phyloP scores from a whole-genome alignment of 2,329 filamentous ascomycete species.

The Fusarium fujikuroi region DNA sequence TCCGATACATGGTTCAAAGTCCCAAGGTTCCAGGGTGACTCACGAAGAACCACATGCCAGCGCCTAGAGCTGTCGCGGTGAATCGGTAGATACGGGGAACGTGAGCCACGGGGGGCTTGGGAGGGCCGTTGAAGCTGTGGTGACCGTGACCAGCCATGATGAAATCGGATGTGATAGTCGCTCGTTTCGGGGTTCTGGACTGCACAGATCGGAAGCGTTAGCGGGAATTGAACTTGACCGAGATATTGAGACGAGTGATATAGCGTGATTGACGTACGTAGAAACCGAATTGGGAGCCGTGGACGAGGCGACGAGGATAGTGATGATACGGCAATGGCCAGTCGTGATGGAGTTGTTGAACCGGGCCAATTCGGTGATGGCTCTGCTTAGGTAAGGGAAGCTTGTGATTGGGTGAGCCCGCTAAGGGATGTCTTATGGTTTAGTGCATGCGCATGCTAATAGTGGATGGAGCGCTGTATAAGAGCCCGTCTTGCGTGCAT shows the following conservation, averaged over 20 bases:
- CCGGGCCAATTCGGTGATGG: constrained; percentile 33
- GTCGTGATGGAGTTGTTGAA: constrained; percentile 34
- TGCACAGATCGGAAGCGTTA: constrained; percentile 9
- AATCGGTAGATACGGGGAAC: constrained; percentile 79
- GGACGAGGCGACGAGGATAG: constrained; percentile 25
- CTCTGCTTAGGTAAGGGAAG: constrained; percentile 40
- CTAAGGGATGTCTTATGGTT: not conserved
- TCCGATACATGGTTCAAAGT: not conserved
- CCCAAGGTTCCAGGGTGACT: constrained; percentile 48
- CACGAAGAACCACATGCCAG: constrained; percentile 99
- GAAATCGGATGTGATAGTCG: constrained; percentile 17
- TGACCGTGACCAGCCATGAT: constrained; percentile 43
- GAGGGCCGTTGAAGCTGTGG: constrained; percentile 48
- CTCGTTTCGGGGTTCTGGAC: constrained; percentile 21
- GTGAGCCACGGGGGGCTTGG: constrained; percentile 58
- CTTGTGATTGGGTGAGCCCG: constrained; percentile 25
- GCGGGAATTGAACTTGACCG: not conserved
- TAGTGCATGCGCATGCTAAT: not conserved
- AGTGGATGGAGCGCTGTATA: not conserved
- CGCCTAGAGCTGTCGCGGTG: constrained; percentile 85
- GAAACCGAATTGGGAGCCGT: constrained; percentile 35
- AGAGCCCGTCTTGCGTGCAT: not conserved
- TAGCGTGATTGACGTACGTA: constrained; percentile 31
- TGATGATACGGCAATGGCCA: constrained; percentile 30
- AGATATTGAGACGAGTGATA: accelerated